Evolutionary conservation across 1,284 basidiomycete species (phyloP).

Genomic region (Butyriboletus regius): DNA sequence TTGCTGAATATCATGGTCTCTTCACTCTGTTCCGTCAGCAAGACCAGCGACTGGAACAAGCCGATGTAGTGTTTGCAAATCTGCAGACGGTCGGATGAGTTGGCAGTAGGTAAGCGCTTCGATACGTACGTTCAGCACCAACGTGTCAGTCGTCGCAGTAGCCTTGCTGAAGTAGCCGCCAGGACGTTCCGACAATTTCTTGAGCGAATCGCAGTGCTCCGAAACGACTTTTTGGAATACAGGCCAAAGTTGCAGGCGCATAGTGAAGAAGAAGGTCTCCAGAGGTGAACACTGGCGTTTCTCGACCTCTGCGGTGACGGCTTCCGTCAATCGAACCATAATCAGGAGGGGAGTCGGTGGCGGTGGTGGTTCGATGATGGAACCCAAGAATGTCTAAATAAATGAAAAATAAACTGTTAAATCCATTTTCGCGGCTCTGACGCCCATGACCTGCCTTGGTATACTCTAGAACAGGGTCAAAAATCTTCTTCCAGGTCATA

Average conservation of each 20-base stretch:
- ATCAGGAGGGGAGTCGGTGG: constrained; percentile 70
- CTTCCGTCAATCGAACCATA: constrained; percentile 83
- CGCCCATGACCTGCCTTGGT: constrained; percentile 49
- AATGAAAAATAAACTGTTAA: background rate
- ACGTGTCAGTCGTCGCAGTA: constrained; percentile 59
- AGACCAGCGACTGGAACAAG: constrained; percentile 73
- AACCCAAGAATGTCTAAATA: constrained; percentile 57
- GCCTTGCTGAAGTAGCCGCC: constrained; percentile 62
- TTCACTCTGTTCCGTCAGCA: constrained; percentile 72
- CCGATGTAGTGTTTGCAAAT: constrained; percentile 63
- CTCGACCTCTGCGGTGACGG: constrained; percentile 65
- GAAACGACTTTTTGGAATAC: constrained; percentile 82
- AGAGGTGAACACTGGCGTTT: constrained; percentile 70
- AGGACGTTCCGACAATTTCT: constrained; percentile 65
- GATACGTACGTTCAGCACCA: constrained; percentile 53
- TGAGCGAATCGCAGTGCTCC: constrained; percentile 73
- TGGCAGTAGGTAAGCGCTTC: background rate
- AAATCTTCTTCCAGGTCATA: constrained; percentile 80
- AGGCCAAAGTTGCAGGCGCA: constrained; percentile 84
- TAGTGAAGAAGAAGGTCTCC: constrained; percentile 68
- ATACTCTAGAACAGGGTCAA: constrained; percentile 83
- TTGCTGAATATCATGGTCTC: constrained; percentile 93
- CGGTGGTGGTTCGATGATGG: constrained; percentile 62
- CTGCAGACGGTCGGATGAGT: constrained; percentile 21
- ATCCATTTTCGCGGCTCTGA: background rate